Evolutionary conservation across 495 filamentous ascomycete genomes (phyloP), one percentile per base, ranked within the genome.

Genomic region (Penicillium lividum): DNA sequence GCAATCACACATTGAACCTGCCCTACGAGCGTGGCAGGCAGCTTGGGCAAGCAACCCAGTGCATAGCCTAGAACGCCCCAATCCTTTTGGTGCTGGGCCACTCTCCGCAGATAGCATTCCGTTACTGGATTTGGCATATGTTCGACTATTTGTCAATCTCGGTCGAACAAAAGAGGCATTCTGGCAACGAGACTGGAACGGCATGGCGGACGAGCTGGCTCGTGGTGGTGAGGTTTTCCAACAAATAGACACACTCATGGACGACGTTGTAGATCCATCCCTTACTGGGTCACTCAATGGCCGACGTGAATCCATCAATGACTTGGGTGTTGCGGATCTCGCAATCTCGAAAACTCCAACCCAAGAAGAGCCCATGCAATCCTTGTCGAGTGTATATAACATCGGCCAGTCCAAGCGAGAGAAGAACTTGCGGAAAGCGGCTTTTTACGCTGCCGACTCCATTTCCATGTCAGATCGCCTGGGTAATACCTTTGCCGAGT

Each of bases 1-100:
- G 93, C 92, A 97, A 72, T 87, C 90, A 11, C 92, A 96, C 67
- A 95, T 98, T 52, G 94, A 97, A 66, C 94, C 94, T 9, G 94
- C 95, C 25, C 75, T 98, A 57, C 86, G 89, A 69, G 93, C 94
- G 15, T 98, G 94, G 94, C 91, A 96, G 72, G 87, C 90, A 46
- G 94, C 92, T 1, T 98, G 94, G 93, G 86, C 88, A 22, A 88
- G 84, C 60, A 94, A 92, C 66, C 88, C 90, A 9, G 81, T 91
- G 40, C 93, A 97, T 73, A 94, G 88, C 64, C 72, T 93, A 11
- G 91, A 97, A 70, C 82, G 93, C 48, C 93, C 93, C 3, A 96
- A 95, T 68, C 92, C 92, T 3, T 92, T 85, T 62, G 92, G 90
- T n/a, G 83, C 86, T 46, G 91, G 92, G 2, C 92, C 94, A 46